phyloP scores from a whole-genome alignment of 73 alveolate genomes.

The Symbiodinium natans region DNA sequence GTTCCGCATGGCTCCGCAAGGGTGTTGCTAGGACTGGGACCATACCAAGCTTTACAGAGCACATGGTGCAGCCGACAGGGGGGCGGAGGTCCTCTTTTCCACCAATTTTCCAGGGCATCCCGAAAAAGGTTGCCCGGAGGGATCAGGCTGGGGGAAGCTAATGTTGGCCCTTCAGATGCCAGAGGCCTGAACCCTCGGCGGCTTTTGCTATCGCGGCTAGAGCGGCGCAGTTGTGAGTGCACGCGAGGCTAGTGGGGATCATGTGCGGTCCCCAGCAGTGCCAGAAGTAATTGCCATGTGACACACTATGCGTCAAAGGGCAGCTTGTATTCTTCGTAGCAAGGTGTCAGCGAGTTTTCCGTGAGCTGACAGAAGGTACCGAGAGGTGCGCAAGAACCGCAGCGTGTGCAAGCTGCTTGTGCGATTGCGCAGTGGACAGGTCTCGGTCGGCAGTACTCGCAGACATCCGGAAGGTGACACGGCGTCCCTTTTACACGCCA shows the following conservation, averaged over 20 bases:
- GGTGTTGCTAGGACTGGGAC: too few species aligned
- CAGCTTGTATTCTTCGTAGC: not conserved
- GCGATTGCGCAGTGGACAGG: not conserved
- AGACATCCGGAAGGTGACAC: constrained; percentile 95
- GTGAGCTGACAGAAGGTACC: constrained; percentile 65
- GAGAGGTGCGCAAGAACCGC: constrained; percentile 40
- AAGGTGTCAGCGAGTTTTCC: constrained; percentile 86
- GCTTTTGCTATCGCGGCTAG: too few species aligned
- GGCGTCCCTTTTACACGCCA: constrained; percentile 95
- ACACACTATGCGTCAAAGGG: not conserved
- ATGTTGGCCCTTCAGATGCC: too few species aligned
- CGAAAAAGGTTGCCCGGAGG: too few species aligned
- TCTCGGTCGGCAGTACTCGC: constrained; percentile 50
- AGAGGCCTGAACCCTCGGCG: too few species aligned
- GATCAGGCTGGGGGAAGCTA: too few species aligned
- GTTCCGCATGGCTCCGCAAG: too few species aligned
- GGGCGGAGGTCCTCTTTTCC: too few species aligned
- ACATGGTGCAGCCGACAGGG: too few species aligned
- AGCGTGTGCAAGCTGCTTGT: not conserved
- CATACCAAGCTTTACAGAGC: too few species aligned
- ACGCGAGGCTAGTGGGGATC: not conserved
- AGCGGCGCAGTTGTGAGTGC: not conserved
- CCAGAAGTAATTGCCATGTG: too few species aligned
- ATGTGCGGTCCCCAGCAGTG: not conserved
- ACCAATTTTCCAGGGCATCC: too few species aligned